These are phyloP conservation scores for Aphanomyces euteiches DNA, from an alignment of 352 stramenopile genomes.

Conservation along the genomic window DNA sequence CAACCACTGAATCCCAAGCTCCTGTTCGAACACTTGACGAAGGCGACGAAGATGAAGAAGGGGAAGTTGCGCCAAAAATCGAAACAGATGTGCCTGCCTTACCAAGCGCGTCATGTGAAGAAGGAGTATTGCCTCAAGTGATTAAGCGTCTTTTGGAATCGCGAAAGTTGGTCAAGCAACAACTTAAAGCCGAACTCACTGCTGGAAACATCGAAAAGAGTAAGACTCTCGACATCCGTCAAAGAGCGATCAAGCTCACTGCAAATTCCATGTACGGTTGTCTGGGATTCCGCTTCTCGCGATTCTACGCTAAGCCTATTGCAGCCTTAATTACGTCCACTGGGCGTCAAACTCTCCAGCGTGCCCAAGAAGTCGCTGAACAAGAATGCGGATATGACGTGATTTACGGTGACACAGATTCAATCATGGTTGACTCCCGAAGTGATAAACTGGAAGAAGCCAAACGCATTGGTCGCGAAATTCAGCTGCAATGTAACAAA, in stretches of 20 bases:
- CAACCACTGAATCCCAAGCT: constrained; percentile 44
- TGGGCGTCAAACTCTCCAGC: constrained; percentile 97
- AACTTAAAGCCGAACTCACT: constrained; percentile 94
- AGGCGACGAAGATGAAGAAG: constrained; percentile 71
- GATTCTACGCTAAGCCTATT: constrained; percentile 98
- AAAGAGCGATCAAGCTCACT: constrained; percentile 99
- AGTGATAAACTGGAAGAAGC: constrained; percentile 92
- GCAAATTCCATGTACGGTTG: constrained; percentile 99
- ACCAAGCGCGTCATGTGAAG: constrained; percentile 64
- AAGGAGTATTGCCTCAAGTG: constrained; percentile 93
- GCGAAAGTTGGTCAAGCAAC: constrained; percentile 96
- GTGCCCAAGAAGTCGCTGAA: constrained; percentile 96
- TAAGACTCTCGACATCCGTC: constrained; percentile 96
- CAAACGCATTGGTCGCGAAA: constrained; percentile 90
- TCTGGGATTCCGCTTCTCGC: constrained; percentile 97
- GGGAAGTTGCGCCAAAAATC: constrained; percentile 52
- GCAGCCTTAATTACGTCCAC: constrained; percentile 98
- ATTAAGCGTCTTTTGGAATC: constrained; percentile 98
- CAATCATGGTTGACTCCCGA: constrained; percentile 98
- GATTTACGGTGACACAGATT: constrained; percentile 99
- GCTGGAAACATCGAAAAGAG: constrained; percentile 75
- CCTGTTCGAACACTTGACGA: constrained; percentile 56
- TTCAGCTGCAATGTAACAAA: constrained; percentile 99
- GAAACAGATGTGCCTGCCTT: constrained; percentile 87
- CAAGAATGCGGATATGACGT: constrained; percentile 97